These are phyloP conservation scores for Hygrocybe coccinea DNA, from an alignment of 768 basidiomycete species.

Conservation along the genomic window DNA sequence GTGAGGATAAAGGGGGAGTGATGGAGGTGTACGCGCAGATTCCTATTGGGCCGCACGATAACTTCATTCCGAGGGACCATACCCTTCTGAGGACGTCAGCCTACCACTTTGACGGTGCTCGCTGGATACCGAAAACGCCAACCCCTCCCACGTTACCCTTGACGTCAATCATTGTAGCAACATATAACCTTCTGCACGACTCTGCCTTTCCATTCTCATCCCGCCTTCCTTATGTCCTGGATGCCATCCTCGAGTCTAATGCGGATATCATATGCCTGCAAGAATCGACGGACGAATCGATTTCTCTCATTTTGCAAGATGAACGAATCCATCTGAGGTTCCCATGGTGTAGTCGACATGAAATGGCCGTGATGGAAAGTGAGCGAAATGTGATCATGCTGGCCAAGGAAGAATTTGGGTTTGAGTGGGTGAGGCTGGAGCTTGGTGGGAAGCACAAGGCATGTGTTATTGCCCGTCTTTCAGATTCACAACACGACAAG, in stretches of 20 bases:
- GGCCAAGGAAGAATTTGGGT: not conserved
- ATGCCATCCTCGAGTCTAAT: not conserved
- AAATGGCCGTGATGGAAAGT: slow-evolving; percentile 1
- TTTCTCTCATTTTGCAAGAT: not conserved
- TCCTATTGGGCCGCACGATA: not conserved
- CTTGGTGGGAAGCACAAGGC: slow-evolving; percentile 9
- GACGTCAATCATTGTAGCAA: slow-evolving; percentile 1
- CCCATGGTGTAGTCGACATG: not conserved
- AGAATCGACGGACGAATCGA: slow-evolving; percentile 1
- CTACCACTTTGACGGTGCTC: not conserved
- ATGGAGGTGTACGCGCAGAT: slow-evolving; percentile 5
- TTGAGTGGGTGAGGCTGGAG: slow-evolving; percentile 1
- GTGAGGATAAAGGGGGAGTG: not conserved
- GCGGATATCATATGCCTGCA: slow-evolving; percentile 4
- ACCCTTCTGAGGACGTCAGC: not conserved
- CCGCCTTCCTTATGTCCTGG: not conserved
- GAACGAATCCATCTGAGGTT: not conserved
- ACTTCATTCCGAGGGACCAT: not conserved
- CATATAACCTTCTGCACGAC: slow-evolving; percentile 5
- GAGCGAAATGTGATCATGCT: slow-evolving; percentile 5
- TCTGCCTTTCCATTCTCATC: slow-evolving; percentile 1
- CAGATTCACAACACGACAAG: not conserved
- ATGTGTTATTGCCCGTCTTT: not conserved
- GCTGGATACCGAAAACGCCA: not conserved
- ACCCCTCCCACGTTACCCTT: not conserved